These are phyloP conservation scores for Microcos paniculata DNA, from an alignment of 345 rosid genomes.

Conservation along the genomic window DNA sequence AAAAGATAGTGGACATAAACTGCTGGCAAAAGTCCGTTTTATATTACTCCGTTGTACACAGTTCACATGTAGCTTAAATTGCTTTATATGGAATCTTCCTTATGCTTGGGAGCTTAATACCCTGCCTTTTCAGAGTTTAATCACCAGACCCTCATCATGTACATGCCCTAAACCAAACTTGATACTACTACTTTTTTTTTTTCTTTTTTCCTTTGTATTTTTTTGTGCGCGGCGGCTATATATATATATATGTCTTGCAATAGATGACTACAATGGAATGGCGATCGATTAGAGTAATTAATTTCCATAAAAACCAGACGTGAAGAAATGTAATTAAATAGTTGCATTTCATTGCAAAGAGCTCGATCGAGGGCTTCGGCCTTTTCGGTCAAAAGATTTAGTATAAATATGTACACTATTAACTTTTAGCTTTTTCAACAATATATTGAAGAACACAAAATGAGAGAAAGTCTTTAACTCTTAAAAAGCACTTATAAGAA, in stretches of 20 bases:
- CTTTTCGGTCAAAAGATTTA: neutral
- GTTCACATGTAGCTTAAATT: slow-evolving; percentile 1
- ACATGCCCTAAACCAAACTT: neutral
- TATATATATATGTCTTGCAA: no score
- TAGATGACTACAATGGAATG: no score
- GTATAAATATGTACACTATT: neutral
- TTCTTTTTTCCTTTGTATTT: no score
- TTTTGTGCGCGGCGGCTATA: no score
- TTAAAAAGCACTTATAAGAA: neutral
- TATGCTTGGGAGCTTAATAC: neutral
- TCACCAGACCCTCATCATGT: neutral
- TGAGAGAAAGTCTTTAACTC: neutral
- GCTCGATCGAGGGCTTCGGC: neutral
- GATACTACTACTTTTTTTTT: neutral
- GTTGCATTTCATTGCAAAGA: neutral
- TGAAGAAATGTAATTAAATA: no score
- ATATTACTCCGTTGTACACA: neutral
- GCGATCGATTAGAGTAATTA: no score
- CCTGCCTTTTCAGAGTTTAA: neutral
- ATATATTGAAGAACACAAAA: neutral
- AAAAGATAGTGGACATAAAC: neutral
- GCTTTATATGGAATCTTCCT: neutral
- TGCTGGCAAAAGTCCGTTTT: neutral
- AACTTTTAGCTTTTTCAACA: neutral
- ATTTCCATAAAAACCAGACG: no score